A percentile compares a stretch with the other conserved stretches of the same genome.
Evolutionary conservation across 306 rosid species (phyloP).

Genomic region (Mucuna pruriens): DNA sequence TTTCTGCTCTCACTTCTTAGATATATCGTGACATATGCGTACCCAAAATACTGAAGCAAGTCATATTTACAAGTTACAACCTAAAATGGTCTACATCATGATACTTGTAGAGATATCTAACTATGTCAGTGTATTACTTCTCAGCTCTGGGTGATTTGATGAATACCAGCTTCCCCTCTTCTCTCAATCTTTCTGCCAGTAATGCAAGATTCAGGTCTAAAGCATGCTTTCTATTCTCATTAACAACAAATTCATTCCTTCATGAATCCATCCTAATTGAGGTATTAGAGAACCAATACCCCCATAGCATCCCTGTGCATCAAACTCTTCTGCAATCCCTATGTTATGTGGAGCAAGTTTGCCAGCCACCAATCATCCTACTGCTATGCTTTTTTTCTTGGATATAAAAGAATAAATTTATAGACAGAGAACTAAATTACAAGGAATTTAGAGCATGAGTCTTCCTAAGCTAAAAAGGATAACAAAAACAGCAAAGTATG

Average conservation of each 20-base stretch:
- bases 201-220: background rate
- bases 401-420: background rate
- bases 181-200: background rate
- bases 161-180: background rate
- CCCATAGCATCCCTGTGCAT: background rate
- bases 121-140: background rate
- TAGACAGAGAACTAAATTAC: background rate
- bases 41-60: slow-evolving; percentile 6
- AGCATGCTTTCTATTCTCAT: slow-evolving; percentile 15
- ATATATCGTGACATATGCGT: background rate
- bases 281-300: background rate
- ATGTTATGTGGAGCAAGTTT: background rate
- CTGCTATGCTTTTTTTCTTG: background rate
- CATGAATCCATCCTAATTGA: slow-evolving; percentile 20
- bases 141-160: background rate
- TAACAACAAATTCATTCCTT: background rate
- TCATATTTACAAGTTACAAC: background rate
- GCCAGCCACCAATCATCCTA: slow-evolving; percentile 2
- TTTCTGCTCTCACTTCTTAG: background rate
- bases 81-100: background rate
- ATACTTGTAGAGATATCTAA: background rate
- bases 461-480: background rate
- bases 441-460: background rate
- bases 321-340: background rate
- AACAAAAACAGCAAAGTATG: background rate